phyloP scores from a whole-genome alignment of 2,329 filamentous ascomycete genomes.

The Xylaria sp. region DNA sequence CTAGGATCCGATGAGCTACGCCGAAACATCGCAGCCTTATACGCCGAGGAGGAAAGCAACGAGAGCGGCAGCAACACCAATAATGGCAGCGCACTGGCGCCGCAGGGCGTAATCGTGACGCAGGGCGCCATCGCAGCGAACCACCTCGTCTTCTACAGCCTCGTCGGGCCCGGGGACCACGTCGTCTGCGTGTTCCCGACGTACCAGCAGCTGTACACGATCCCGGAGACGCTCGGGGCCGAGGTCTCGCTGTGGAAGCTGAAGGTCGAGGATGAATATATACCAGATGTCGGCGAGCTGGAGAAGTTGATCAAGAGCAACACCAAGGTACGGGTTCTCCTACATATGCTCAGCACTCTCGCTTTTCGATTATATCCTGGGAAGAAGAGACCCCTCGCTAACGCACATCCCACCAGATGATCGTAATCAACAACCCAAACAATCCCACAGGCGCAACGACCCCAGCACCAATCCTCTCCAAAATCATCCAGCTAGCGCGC shows the following conservation, averaged over 20 bases:
- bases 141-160: conserved; percentile 78
- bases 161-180: conserved; percentile 80
- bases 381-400: too few species aligned
- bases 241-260: conserved; percentile 82
- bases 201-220: conserved; percentile 84
- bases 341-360: too few species aligned
- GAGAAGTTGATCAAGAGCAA: conserved; percentile 72
- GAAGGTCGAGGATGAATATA: conserved; percentile 70
- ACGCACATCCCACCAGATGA: conserved; percentile 54
- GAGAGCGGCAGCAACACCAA: conserved; percentile 21
- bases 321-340: conserved; percentile 70
- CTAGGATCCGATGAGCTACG: conserved; percentile 73
- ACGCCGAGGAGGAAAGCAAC: conserved; percentile 64
- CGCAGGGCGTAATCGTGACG: conserved; percentile 78
- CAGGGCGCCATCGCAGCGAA: conserved; percentile 88
- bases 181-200: conserved; percentile 88
- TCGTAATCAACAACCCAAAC: conserved; percentile 76
- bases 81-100: conserved; percentile 33
- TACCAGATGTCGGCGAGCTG: conserved; percentile 74
- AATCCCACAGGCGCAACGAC: conserved; percentile 83
- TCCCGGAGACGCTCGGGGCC: conserved; percentile 79
- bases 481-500: conserved; percentile 72
- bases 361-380: too few species aligned
- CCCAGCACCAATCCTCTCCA: conserved; percentile 67
- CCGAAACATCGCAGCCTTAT: conserved; percentile 71